Conservation (phyloP, 2,329 filamentous ascomycete genomes). For the Canariomyces notabilis region DNA sequence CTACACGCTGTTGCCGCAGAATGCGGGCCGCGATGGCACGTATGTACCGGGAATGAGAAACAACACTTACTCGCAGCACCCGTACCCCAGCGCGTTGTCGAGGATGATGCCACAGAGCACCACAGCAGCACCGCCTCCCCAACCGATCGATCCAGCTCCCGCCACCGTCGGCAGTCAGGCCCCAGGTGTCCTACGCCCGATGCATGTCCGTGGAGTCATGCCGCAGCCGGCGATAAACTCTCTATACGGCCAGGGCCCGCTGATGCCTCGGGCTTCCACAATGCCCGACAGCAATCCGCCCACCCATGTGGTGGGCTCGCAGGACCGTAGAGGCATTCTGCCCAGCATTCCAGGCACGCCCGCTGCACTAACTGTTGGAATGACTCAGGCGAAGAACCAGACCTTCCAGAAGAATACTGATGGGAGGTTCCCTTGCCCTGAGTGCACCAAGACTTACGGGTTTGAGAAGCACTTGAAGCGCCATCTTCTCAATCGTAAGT, state of each 20-base stretch:
- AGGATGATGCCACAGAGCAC: constrained; percentile 64
- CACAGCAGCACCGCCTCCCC: constrained; percentile 63
- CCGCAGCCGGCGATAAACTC: constrained; percentile 52
- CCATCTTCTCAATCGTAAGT: constrained; percentile 92
- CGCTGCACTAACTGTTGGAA: constrained; percentile 66
- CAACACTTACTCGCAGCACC: constrained; percentile 47
- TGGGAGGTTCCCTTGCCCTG: constrained; percentile 95
- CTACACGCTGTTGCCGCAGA: constrained; percentile 53
- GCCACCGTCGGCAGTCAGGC: constrained; percentile 48
- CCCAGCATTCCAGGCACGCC: constrained; percentile 85
- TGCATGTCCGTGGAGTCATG: constrained; percentile 63
- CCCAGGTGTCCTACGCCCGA: constrained; percentile 62
- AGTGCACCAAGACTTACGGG: constrained; percentile 97
- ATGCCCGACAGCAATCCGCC: constrained; percentile 59
- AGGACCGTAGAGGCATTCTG: constrained; percentile 85
- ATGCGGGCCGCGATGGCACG: constrained; percentile 45
- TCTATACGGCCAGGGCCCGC: constrained; percentile 53
- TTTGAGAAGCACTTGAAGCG: constrained; percentile 97
- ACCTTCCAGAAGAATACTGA: constrained; percentile 94
- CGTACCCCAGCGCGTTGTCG: constrained; percentile 48
- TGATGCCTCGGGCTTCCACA: constrained; percentile 54
- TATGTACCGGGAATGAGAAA: constrained; percentile 52
- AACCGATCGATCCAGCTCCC: constrained; percentile 71
- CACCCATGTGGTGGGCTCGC: constrained; percentile 90
- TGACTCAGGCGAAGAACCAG: constrained; percentile 66